A percentile compares a stretch with the other conserved stretches of the same genome.
Conservation (phyloP, 768 basidiomycete species). For the Pleurotus sapidus region DNA sequence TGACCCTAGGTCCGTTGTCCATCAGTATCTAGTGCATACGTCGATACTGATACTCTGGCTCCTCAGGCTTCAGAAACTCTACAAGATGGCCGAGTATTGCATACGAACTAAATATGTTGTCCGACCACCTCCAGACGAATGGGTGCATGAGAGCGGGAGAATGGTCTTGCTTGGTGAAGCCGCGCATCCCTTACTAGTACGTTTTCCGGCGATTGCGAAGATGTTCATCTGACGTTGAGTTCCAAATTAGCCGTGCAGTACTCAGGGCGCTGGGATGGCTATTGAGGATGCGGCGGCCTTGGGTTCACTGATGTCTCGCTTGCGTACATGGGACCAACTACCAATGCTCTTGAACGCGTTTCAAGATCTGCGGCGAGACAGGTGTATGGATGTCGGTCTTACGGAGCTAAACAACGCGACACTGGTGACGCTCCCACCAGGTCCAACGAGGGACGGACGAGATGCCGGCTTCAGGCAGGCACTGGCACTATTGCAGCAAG, state of each 20-base stretch:
- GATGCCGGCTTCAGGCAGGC: conserved; percentile 33
- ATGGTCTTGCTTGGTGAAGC: conserved; percentile 53
- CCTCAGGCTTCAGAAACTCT: conserved; percentile 31
- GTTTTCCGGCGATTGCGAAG: conserved; percentile 12
- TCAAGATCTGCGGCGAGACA: conserved; percentile 47
- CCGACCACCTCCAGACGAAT: conserved; percentile 37
- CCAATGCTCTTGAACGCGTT: conserved; percentile 44
- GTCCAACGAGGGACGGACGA: conserved; percentile 39
- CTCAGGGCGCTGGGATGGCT: conserved; percentile 43
- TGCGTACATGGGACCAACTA: conserved; percentile 40
- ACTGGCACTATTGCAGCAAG: conserved; percentile 9
- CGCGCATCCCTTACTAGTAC: conserved; percentile 50
- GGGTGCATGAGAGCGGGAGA: conserved; percentile 45
- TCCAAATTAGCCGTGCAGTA: conserved; percentile 41
- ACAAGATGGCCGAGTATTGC: conserved; percentile 28
- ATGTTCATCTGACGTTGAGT: neutral
- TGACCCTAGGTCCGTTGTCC: conserved; percentile 27
- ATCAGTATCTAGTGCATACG: neutral
- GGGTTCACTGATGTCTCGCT: conserved; percentile 49
- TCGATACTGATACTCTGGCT: conserved; percentile 7
- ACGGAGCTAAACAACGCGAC: conserved; percentile 41
- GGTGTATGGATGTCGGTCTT: conserved; percentile 39
- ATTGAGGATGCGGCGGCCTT: conserved; percentile 59
- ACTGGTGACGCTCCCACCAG: conserved; percentile 39
- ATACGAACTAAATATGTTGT: conserved; percentile 33